phyloP scores from a whole-genome alignment of 2,329 filamentous ascomycete genomes.

The Leptosphaerulina australis region DNA sequence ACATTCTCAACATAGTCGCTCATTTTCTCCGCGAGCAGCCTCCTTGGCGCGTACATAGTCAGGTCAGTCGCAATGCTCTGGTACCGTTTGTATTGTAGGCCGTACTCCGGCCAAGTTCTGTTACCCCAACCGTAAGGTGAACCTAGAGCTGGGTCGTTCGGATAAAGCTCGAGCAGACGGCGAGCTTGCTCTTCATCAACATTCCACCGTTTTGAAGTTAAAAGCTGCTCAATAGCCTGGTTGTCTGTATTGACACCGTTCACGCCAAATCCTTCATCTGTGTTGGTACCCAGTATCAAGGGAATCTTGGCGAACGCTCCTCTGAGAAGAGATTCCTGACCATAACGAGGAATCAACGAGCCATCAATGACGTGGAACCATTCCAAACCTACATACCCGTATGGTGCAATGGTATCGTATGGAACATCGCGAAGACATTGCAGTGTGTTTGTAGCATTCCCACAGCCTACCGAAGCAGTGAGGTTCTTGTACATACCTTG shows the following conservation, averaged over 20 bases:
- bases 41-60: conserved; percentile 38
- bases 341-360: conserved; percentile 31
- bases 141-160: conserved; percentile 51
- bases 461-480: conserved; percentile 34
- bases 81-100: conserved; percentile 37
- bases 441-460: conserved; percentile 28
- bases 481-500: conserved; percentile 41
- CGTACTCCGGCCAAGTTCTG: conserved; percentile 37
- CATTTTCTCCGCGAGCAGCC: conserved; percentile 33
- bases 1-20: conserved; percentile 28
- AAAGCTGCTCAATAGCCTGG: conserved; percentile 35
- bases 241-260: conserved; percentile 54
- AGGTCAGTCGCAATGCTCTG: conserved; percentile 39
- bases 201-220: conserved; percentile 44
- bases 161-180: conserved; percentile 36
- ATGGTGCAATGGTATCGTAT: conserved; percentile 34
- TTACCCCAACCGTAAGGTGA: conserved; percentile 50
- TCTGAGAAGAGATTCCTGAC: conserved; percentile 43
- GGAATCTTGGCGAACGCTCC: conserved; percentile 68
- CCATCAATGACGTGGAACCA: conserved; percentile 44
- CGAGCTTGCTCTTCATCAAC: conserved; percentile 29
- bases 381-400: conserved; percentile 36
- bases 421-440: conserved; percentile 37
- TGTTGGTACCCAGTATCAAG: conserved; percentile 67
- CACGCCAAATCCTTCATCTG: conserved; percentile 68